These are phyloP conservation scores for Meyerozyma smithsonii DNA, from an alignment of 1,139 yeast genomes.

Conservation along the genomic window DNA sequence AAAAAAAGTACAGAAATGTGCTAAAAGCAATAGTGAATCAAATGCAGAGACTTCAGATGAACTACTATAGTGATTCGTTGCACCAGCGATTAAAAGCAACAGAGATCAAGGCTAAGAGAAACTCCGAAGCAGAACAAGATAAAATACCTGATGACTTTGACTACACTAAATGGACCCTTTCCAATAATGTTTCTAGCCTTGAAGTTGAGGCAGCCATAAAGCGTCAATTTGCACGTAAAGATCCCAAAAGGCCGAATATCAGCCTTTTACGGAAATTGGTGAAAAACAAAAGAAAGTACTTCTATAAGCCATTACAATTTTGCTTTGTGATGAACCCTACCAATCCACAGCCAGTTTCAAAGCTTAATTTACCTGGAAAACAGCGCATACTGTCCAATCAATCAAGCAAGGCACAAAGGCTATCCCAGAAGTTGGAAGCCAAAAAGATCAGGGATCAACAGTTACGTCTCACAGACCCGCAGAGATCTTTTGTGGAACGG, in stretches of 20 bases:
- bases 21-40: slow-evolving; percentile 11
- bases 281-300: slow-evolving; percentile 16
- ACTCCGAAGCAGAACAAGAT: background rate
- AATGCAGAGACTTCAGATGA: slow-evolving; percentile 14
- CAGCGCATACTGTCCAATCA: too few relatives aligned
- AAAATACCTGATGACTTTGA: slow-evolving; percentile 5
- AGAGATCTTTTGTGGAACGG: slow-evolving; percentile 16
- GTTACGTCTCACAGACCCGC: slow-evolving; percentile 10
- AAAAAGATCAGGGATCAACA: background rate
- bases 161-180: slow-evolving; percentile 10
- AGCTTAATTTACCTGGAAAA: background rate
- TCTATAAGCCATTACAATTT: slow-evolving; percentile 27
- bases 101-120: background rate
- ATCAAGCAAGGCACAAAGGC: too few relatives aligned
- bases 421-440: too few relatives aligned
- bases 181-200: slow-evolving; percentile 7
- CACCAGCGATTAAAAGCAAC: background rate
- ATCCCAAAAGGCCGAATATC: slow-evolving; percentile 3
- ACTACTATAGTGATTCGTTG: slow-evolving; percentile 7
- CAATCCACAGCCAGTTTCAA: background rate
- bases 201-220: slow-evolving; percentile 4
- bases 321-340: slow-evolving; percentile 18
- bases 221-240: too few relatives aligned
- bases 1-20: slow-evolving; percentile 10
- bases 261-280: slow-evolving; percentile 12